phyloP scores from a whole-genome alignment of 1,139 yeast genomes.

The Taphrina communis region DNA sequence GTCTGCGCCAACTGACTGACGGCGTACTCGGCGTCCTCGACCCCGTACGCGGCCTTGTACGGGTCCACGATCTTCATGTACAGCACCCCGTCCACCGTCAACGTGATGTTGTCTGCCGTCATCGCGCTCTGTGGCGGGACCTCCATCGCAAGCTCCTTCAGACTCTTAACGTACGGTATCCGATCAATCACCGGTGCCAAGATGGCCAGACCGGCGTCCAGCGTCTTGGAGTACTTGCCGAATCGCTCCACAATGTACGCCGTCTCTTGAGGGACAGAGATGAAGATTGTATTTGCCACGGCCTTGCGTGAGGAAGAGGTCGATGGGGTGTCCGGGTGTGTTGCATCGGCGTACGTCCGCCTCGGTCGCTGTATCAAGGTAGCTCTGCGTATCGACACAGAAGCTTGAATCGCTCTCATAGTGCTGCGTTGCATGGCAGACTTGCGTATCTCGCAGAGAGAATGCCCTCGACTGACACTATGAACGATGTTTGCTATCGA shows the following conservation, averaged over 20 bases:
- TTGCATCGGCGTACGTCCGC: neutral
- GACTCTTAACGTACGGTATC: constrained; percentile 78
- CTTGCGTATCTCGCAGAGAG: neutral
- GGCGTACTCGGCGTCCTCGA: constrained; percentile 86
- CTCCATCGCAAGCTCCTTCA: constrained; percentile 82
- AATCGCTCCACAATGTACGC: constrained; percentile 92
- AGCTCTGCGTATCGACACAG: neutral
- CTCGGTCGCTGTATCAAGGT: too few relatives aligned
- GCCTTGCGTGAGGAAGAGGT: constrained; percentile 6
- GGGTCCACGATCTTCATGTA: constrained; percentile 80
- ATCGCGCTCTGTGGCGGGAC: constrained; percentile 85
- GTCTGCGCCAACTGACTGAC: constrained; percentile 86
- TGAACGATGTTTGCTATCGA: neutral
- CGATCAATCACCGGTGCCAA: constrained; percentile 74
- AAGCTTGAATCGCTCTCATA: neutral
- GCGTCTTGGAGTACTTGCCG: constrained; percentile 77
- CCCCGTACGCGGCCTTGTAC: constrained; percentile 85
- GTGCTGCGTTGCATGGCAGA: constrained; percentile 8
- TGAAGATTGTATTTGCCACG: constrained; percentile 63
- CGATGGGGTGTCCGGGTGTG: neutral
- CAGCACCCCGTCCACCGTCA: constrained; percentile 83
- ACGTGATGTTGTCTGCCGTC: constrained; percentile 82
- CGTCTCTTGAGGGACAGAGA: constrained; percentile 87
- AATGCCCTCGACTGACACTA: too few relatives aligned
- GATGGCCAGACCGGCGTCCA: constrained; percentile 79